Base-by-base conservation (phyloP, 2,329 filamentous ascomycete genomes). In the Aspergillus chevalieri region DNA sequence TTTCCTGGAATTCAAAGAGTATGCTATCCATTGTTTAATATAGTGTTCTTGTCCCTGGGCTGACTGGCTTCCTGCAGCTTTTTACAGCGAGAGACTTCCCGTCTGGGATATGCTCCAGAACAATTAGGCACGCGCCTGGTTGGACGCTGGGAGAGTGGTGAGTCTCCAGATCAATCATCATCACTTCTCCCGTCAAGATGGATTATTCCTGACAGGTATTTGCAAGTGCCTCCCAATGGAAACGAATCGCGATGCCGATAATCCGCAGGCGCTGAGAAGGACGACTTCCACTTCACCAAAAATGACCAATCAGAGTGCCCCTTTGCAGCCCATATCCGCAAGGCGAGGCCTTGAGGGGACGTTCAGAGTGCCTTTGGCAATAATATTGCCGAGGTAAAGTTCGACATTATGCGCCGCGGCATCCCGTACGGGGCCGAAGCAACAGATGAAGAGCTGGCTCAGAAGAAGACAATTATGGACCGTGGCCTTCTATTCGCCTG, bases 1-100 rank as follows among this genome's bases (percentile, higher is more conserved):
- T 4, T 73, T 76, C 5, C 72, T 70, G 1, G 74, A 75, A 43
- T 76, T 74, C 44, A 57, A 76, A 4, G 50, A 48, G 60, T 62
- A 54, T 19, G 52, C 26, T 9, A 21, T 17, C 14, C 17, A 14
- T 22, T 9, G 17, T 17, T 10, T 17, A n/a, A 14, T 22, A 5
- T 7, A 4, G 12, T 26, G 9, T 3, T 6, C n/a, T 43, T 24
- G 15, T 9, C 7, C 2, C n/a, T 34, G 6, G 19, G 8, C 44
- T 47, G 4, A 50, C 21, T 34, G 10, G 30, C 21, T n/a, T 12
- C 10, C 33, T 34, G 33, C 33, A 34, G 33, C 12, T 34, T 34
- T 34, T 34, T 34, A 34, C 4, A n/a, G 33, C 33, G 10, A 12
- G 33, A 34, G 33, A 4, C 33, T 34, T 12, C 10, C 33, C 33